These are phyloP conservation scores for Didymella exigua DNA, from an alignment of 2,329 filamentous ascomycete species.

Conservation along the genomic window DNA sequence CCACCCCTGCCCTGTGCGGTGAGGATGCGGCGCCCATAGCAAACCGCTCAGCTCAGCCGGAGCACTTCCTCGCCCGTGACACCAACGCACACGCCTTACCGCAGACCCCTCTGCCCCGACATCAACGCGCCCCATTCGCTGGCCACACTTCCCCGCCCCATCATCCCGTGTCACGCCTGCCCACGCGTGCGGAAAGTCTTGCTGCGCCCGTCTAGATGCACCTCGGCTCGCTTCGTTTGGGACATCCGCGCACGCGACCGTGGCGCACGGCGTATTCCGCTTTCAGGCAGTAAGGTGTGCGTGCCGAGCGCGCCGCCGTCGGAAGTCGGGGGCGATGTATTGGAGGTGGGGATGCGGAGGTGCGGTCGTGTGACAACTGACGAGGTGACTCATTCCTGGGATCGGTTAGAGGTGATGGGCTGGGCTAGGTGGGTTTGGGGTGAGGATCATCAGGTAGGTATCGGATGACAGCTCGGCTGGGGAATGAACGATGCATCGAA, in stretches of 20 bases:
- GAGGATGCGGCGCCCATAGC: not conserved
- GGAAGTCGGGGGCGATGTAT: not conserved
- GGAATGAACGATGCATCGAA: too few species aligned
- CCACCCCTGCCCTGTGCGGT: not conserved
- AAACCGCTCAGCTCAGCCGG: not conserved
- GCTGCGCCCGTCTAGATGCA: not conserved
- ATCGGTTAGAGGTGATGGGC: not conserved
- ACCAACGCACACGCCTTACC: not conserved
- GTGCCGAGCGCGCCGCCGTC: too few species aligned
- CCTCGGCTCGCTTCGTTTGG: not conserved
- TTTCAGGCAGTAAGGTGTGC: not conserved
- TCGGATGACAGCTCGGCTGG: too few species aligned
- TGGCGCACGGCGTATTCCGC: not conserved
- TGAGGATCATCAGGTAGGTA: too few species aligned
- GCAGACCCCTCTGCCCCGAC: not conserved
- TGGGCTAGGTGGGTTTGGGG: too few species aligned
- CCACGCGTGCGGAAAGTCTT: not conserved
- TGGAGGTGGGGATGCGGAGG: too few species aligned
- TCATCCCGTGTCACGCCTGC: not conserved
- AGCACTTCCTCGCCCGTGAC: not conserved
- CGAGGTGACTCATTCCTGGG: constrained; percentile 2
- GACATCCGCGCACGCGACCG: not conserved
- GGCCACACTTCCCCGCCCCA: not conserved
- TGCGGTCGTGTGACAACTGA: constrained; percentile 5
- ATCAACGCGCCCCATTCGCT: not conserved